Conservation (phyloP, 2,329 filamentous ascomycete species). For the Fusarium sororula region DNA sequence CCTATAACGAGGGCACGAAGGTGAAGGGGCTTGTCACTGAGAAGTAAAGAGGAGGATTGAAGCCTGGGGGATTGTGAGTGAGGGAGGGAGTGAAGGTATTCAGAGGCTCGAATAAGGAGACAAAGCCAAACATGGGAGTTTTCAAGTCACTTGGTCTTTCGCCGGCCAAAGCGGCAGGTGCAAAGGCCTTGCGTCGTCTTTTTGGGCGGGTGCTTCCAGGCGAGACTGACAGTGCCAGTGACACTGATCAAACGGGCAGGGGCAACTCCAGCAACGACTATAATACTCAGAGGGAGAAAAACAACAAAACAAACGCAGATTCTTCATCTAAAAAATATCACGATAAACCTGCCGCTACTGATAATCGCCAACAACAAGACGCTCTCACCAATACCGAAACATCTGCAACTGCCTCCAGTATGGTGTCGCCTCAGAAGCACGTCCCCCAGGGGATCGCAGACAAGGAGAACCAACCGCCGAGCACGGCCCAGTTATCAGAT, state of each 20-base stretch:
- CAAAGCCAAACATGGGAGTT: slow-evolving; percentile 36
- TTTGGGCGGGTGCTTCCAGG: slow-evolving; percentile 43
- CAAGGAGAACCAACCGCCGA: slow-evolving; percentile 47
- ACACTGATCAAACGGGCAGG: slow-evolving; percentile 28
- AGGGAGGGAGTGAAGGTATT: not conserved
- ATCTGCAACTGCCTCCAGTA: slow-evolving; percentile 13
- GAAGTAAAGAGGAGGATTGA: not conserved
- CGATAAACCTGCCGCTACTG: not conserved
- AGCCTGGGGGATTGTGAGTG: not conserved
- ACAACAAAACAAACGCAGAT: not conserved
- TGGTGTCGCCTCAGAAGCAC: slow-evolving; percentile 27
- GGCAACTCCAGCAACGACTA: slow-evolving; percentile 11
- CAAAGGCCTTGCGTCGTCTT: slow-evolving; percentile 44
- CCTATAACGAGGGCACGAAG: not conserved
- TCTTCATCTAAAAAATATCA: not conserved
- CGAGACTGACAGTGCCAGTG: slow-evolving; percentile 29
- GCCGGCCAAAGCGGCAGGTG: slow-evolving; percentile 44
- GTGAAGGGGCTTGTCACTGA: not conserved
- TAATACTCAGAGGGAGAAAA: not conserved
- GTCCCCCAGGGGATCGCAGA: slow-evolving; percentile 4
- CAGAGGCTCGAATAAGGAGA: not conserved
- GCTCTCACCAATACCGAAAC: not conserved
- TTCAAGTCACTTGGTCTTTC: slow-evolving; percentile 45
- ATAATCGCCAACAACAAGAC: not conserved
- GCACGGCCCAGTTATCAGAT: not conserved